These are phyloP conservation scores for Pseudocercospora vitis DNA, from an alignment of 2,329 filamentous ascomycete species.

Conservation along the genomic window DNA sequence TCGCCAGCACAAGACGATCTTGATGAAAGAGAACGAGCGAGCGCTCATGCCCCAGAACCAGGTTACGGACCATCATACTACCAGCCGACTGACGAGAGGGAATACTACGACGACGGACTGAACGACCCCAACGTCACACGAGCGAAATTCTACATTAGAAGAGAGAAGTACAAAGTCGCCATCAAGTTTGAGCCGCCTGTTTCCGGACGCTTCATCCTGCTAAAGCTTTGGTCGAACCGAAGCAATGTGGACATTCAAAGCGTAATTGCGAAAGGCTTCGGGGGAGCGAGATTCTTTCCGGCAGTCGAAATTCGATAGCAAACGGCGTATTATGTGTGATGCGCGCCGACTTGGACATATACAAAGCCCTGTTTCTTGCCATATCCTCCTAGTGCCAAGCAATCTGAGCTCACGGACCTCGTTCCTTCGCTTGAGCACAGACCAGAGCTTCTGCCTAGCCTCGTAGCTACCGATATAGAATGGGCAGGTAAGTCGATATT, in stretches of 20 bases:
- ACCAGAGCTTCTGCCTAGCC: neutral
- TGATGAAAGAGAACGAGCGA: constrained; percentile 19
- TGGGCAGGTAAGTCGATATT: neutral
- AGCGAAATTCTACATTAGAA: constrained; percentile 80
- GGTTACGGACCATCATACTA: constrained; percentile 18
- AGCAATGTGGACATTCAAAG: constrained; percentile 90
- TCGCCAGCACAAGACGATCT: constrained; percentile 26
- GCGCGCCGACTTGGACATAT: no score
- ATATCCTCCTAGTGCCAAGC: no score
- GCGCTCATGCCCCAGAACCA: constrained; percentile 20
- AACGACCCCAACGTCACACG: constrained; percentile 46
- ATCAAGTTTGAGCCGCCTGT: constrained; percentile 82
- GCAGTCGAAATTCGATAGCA: constrained; percentile 26
- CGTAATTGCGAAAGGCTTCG: constrained; percentile 78
- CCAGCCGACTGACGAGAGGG: constrained; percentile 15
- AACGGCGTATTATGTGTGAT: no score
- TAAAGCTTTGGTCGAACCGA: constrained; percentile 84
- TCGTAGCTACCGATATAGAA: neutral
- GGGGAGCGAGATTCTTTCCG: constrained; percentile 76
- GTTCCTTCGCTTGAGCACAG: neutral
- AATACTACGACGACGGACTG: constrained; percentile 26
- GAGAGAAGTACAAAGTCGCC: constrained; percentile 78
- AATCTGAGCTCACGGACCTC: no score
- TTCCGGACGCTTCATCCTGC: constrained; percentile 68
- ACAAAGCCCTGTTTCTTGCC: no score